Percentiles rank a stretch among this genome's conserved stretches.
These are phyloP conservation scores for Xylariaceae sp. DNA, from an alignment of 2,329 filamentous ascomycete genomes.

Conservation along the genomic window DNA sequence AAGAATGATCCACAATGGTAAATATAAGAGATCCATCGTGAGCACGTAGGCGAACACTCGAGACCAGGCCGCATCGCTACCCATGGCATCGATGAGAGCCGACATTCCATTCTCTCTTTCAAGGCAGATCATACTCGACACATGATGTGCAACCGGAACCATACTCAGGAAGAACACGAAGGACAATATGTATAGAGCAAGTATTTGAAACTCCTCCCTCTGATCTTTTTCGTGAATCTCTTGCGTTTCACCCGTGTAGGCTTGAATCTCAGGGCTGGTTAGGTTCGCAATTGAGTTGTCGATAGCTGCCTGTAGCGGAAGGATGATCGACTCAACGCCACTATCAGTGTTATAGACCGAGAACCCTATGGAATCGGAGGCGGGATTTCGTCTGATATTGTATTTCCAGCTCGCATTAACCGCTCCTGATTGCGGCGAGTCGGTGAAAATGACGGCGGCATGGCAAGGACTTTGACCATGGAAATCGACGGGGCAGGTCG, in stretches of 20 bases:
- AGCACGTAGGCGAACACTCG: conserved; percentile 63
- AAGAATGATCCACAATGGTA: conserved; percentile 40
- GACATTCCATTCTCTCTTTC: conserved; percentile 62
- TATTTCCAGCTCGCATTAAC: conserved; percentile 60
- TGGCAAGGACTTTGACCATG: conserved; percentile 68
- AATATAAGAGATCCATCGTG: conserved; percentile 65
- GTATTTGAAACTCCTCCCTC: conserved; percentile 57
- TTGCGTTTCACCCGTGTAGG: conserved; percentile 29
- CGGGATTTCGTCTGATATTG: conserved; percentile 62
- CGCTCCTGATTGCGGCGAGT: conserved; percentile 57
- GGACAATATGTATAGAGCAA: conserved; percentile 56
- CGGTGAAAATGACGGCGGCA: conserved; percentile 67
- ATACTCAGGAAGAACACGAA: conserved; percentile 63
- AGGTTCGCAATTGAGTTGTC: conserved; percentile 26
- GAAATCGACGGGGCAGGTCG: conserved; percentile 23
- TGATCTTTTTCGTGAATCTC: conserved; percentile 54
- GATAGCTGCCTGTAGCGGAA: conserved; percentile 60
- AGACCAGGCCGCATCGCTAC: conserved; percentile 53
- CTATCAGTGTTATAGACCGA: conserved; percentile 54
- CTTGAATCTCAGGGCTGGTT: conserved; percentile 17
- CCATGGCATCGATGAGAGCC: conserved; percentile 73
- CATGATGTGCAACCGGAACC: conserved; percentile 66
- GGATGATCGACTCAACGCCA: conserved; percentile 60
- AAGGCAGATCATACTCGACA: conserved; percentile 65
- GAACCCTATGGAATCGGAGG: conserved; percentile 50